Conservation (phyloP, 2,329 filamentous ascomycete species). For the Clarireedia sp. region DNA sequence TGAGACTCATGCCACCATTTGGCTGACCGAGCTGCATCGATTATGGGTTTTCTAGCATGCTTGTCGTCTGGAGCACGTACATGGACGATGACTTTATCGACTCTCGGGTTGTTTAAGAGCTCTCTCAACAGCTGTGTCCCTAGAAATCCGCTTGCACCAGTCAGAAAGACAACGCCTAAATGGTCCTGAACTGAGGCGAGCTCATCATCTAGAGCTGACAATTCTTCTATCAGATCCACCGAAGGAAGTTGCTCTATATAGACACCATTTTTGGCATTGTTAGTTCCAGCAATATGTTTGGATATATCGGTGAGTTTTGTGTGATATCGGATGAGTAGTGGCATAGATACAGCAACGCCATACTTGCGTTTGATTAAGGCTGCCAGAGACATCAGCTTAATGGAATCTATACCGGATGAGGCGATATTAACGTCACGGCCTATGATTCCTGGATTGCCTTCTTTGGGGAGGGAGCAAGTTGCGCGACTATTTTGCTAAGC, state of each 20-base stretch:
- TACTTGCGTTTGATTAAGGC: conserved; percentile 8
- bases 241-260: background rate
- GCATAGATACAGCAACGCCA: background rate
- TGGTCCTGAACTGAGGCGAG: background rate
- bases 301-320: conserved; percentile 7
- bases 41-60: background rate
- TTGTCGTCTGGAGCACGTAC: background rate
- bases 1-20: conserved; percentile 1
- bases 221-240: conserved; percentile 1
- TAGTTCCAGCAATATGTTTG: background rate
- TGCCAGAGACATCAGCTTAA: conserved; percentile 11
- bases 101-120: background rate
- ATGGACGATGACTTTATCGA: background rate
- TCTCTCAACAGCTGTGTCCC: background rate
- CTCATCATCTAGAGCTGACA: background rate
- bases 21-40: background rate
- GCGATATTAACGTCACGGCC: conserved; percentile 3
- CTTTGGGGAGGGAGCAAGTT: background rate
- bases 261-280: background rate
- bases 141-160: conserved; percentile 1
- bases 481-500: background rate
- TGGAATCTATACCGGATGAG: conserved; percentile 9
- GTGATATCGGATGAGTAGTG: conserved; percentile 6
- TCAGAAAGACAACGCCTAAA: background rate
- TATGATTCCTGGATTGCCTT: background rate